These are phyloP conservation scores for Theobroma cacao DNA, from an alignment of 345 rosid genomes.

Conservation along the genomic window DNA sequence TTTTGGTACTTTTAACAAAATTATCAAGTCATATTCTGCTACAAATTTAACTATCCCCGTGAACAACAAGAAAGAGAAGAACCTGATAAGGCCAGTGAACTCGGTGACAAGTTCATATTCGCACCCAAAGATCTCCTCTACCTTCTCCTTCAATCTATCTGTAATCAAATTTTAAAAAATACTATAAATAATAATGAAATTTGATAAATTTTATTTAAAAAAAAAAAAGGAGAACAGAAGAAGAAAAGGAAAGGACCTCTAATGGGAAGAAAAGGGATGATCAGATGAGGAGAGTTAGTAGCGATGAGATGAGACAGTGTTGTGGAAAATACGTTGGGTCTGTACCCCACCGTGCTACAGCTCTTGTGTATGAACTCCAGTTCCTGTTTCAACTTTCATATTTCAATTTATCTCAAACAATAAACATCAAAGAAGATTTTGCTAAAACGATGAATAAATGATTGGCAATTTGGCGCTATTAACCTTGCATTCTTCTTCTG, in stretches of 20 bases:
- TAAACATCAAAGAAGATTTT: background rate
- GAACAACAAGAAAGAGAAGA: background rate
- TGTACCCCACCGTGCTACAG: slow-evolving; percentile 73
- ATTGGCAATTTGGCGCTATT: background rate
- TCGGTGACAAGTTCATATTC: slow-evolving; percentile 76
- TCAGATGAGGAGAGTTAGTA: slow-evolving; percentile 65
- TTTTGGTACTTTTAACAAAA: background rate
- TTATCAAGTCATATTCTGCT: too few relatives aligned
- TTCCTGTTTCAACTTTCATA: slow-evolving; percentile 37
- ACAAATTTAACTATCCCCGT: background rate
- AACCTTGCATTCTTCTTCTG: slow-evolving; percentile 68
- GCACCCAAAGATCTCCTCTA: slow-evolving; percentile 79
- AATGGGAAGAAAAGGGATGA: slow-evolving; percentile 74
- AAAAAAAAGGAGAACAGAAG: background rate
- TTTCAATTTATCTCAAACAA: background rate
- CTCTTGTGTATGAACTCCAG: slow-evolving; percentile 87
- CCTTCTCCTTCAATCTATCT: slow-evolving; percentile 79
- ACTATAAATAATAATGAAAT: background rate
- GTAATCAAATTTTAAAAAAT: slow-evolving; percentile 15
- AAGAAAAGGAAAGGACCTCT: slow-evolving; percentile 39
- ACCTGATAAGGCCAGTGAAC: slow-evolving; percentile 93
- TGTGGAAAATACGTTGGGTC: slow-evolving; percentile 87
- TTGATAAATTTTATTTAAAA: background rate
- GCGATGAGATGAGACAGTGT: slow-evolving; percentile 91
- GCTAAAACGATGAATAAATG: background rate